Base-by-base conservation (phyloP, 495 filamentous ascomycete genomes). In the Acidomyces sp. region DNA sequence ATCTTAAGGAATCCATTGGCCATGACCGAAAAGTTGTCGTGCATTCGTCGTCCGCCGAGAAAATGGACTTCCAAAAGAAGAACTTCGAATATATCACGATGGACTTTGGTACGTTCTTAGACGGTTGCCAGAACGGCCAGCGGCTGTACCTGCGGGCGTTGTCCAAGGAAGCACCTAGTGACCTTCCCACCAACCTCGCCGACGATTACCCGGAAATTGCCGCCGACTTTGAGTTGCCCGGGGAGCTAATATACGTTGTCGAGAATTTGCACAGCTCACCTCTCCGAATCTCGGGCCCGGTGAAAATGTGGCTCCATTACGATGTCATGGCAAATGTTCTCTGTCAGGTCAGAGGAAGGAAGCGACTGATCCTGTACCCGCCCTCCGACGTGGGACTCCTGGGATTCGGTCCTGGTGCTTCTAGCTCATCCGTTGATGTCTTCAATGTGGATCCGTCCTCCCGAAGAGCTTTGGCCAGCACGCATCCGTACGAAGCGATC, bases 301-400 rank as follows among this genome's bases (percentile, higher is more conserved):
- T 92, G 3, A 77, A 72, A 19, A 84, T 96, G 74, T 94, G 85
- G 87, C 65, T 93, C 19, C 85, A 94, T 57, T 93, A 87, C 63
- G 84, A 93, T 58, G 82, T 86, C 13, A 87, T 92, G 77, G 85
- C 84, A 18, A 94, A 93, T 52, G 66, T 93, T 5, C 76, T 90
- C 32, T 88, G 81, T 55, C 86, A 93, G 50, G 69, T 88, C 42
- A 60, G 63, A 25, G 82, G 85, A 19, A 62, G 64, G 0, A 88
- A 87, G 57, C 62, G 70, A 25, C 67, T 93, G 22, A 56, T 83
- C 3, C 67, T 94, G 11, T 94, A 80, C 58, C 84, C 82, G 9
- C 85, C 87, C 1, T 59, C 67, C 2, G 82, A 93, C 55, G 77
- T 87, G 21, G 64, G 65, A 24, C 56, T 75, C 28, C 65, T 93